phyloP scores from a whole-genome alignment of 495 filamentous ascomycete genomes.

The Neurospora sp. region DNA sequence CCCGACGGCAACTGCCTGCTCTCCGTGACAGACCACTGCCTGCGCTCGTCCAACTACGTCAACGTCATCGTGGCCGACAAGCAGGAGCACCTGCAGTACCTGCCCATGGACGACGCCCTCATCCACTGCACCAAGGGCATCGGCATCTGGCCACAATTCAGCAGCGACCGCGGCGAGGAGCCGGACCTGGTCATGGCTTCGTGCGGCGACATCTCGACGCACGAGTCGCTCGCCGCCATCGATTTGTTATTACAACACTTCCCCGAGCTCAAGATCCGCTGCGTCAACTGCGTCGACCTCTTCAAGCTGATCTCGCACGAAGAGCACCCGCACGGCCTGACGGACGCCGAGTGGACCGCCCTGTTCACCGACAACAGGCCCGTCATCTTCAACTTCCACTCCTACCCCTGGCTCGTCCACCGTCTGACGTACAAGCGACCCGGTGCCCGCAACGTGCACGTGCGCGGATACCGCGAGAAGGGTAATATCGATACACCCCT shows the following conservation, averaged over 20 bases:
- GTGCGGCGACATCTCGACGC: conserved; percentile 61
- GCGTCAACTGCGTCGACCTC: conserved; percentile 65
- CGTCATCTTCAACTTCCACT: conserved; percentile 72
- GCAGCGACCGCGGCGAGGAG: conserved; percentile 46
- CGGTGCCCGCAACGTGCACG: conserved; percentile 51
- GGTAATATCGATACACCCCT: conserved; percentile 70
- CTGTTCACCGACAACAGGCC: conserved; percentile 58
- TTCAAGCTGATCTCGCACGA: conserved; percentile 58
- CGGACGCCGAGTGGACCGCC: conserved; percentile 49
- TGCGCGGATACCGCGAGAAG: conserved; percentile 67
- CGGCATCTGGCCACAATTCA: conserved; percentile 39
- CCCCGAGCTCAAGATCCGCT: conserved; percentile 58
- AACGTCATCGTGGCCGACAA: conserved; percentile 71
- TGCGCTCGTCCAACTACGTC: conserved; percentile 60
- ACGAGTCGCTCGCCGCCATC: conserved; percentile 59
- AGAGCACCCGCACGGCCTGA: conserved; percentile 59
- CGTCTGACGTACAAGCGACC: conserved; percentile 60
- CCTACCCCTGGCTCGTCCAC: conserved; percentile 67
- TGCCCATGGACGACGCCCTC: conserved; percentile 56
- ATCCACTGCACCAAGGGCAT: conserved; percentile 62
- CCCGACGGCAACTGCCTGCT: conserved; percentile 66
- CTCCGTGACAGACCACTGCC: conserved; percentile 57
- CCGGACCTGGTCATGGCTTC: conserved; percentile 62
- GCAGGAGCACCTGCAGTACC: conserved; percentile 63
- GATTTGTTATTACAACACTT: conserved; percentile 54